Base-by-base conservation (phyloP, 768 basidiomycete genomes). In the Hortiboletus flavorubellus region DNA sequence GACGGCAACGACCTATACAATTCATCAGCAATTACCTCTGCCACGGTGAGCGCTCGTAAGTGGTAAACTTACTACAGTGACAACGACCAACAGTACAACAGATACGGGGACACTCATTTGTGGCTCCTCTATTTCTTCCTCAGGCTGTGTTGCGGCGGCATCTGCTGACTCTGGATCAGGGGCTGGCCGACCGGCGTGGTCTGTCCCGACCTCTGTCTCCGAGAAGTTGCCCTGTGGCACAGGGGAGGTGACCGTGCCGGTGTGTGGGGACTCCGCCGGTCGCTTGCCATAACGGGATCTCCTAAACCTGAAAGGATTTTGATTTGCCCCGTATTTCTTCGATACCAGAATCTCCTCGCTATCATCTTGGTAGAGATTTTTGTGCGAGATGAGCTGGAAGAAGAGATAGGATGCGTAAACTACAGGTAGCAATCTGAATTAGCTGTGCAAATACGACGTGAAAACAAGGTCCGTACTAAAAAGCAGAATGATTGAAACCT, bases 301-400 rank as follows among this genome's bases (percentile, higher is more conserved):
- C 48, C 47, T 61, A 11, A 60, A 2, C 50, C 58, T 57, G 52
- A 69, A 73, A 31, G 78, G 70, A 33, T 77, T 78, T 57, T 73
- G 70, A 33, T 77, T 78, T 57, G 73, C 72, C 51, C 74, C 59
- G 54, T 84, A 80, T 54, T 71, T 72, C 58, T 3, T 65, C 31
- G 61, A 81, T 78, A 54, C 59, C 56, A 7, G 62, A 74, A 23
- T 75, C 74, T 61, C 71, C 59, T 78, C 67, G 1, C 59, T 59
- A 16, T 69, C 68, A 38, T 79, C 75, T 43, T 80, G 71, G 66
- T 89, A 93, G 16, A 93, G 75, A 60, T 85, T 76, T 5, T 83
- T 80, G 66, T 93, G 91, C 1, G 90, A 90, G 74, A 78, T 86
- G 4, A 90, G 73, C 66, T 91, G 91, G 72, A 92, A 92, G 55